These are phyloP conservation scores for Fusarium sp. DNA, from an alignment of 2,329 filamentous ascomycete species.

Conservation along the genomic window DNA sequence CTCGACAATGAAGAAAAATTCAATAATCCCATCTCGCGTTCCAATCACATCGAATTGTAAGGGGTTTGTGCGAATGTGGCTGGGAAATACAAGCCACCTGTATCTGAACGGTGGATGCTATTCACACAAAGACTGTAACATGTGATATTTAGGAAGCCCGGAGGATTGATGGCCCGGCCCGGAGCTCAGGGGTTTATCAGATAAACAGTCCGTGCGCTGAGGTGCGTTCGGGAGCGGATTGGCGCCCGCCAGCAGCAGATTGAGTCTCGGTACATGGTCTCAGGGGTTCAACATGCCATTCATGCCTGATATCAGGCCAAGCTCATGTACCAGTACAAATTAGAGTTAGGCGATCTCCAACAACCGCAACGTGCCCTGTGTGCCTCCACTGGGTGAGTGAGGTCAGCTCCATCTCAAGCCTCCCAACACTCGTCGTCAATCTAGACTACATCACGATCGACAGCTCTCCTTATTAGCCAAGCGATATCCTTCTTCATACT, in stretches of 20 bases:
- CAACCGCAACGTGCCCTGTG: constrained; percentile 34
- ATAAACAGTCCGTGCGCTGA: constrained; percentile 26
- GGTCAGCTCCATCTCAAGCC: constrained; percentile 37
- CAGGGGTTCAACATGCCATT: background rate
- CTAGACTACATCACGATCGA: constrained; percentile 44
- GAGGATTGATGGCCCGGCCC: constrained; percentile 21
- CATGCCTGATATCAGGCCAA: background rate
- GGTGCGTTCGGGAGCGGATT: constrained; percentile 32
- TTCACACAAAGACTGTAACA: background rate
- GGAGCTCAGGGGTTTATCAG: constrained; percentile 28
- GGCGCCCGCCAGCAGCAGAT: constrained; percentile 5
- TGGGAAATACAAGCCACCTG: background rate
- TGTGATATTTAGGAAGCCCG: background rate
- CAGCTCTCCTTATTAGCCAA: constrained; percentile 37
- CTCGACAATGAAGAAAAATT: background rate
- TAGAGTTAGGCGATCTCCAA: constrained; percentile 23
- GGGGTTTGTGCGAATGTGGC: background rate
- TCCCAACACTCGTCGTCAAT: constrained; percentile 42
- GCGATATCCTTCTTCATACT: constrained; percentile 18
- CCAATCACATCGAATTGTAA: background rate
- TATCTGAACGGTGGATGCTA: background rate
- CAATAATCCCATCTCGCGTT: background rate
- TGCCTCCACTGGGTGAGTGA: constrained; percentile 28
- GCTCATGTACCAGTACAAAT: constrained; percentile 24
- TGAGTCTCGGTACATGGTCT: constrained; percentile 23